A percentile compares a stretch with the other conserved stretches of the same genome.
Conservation (phyloP, 129 eudicot species). For the Heracleum sosnowskyi region DNA sequence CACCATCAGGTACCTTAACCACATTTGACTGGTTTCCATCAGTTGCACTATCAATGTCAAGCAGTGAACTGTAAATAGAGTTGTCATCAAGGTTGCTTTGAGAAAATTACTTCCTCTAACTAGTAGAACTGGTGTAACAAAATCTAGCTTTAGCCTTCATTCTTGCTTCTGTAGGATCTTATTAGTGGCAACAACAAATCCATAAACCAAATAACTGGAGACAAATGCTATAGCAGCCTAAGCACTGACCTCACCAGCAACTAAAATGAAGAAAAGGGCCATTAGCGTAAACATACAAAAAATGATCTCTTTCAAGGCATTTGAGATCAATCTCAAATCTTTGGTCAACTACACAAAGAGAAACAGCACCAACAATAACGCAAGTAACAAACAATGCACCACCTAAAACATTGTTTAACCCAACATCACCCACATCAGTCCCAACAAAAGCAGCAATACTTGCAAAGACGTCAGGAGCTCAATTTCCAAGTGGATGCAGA, state of each 20-base stretch:
- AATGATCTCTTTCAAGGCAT: conserved; percentile 62
- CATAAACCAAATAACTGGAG: conserved; percentile 58
- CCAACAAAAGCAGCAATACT: conserved; percentile 90
- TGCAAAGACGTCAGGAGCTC: conserved; percentile 95
- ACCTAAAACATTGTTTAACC: conserved; percentile 82
- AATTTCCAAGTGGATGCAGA: conserved; percentile 85
- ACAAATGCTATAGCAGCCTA: conserved; percentile 61
- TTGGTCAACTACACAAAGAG: conserved; percentile 62
- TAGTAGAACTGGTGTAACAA: conserved; percentile 71
- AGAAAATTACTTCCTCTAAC: conserved; percentile 58
- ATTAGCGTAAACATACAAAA: conserved; percentile 49
- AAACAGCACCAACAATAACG: conserved; percentile 75
- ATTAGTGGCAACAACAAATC: conserved; percentile 71
- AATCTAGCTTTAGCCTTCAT: conserved; percentile 58
- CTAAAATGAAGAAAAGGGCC: conserved; percentile 52
- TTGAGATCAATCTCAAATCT: conserved; percentile 55
- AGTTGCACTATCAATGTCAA: conserved; percentile 49
- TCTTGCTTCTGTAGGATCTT: conserved; percentile 70
- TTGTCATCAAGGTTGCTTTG: conserved; percentile 48
- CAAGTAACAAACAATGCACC: conserved; percentile 92
- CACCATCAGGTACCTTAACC: conserved; percentile 49
- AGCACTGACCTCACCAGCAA: conserved; percentile 60
- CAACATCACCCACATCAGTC: conserved; percentile 68
- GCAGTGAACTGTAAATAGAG: conserved; percentile 51
- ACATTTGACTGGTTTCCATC: conserved; percentile 36